phyloP scores from a whole-genome alignment of 345 rosid genomes.

The Ailanthus altissimus region DNA sequence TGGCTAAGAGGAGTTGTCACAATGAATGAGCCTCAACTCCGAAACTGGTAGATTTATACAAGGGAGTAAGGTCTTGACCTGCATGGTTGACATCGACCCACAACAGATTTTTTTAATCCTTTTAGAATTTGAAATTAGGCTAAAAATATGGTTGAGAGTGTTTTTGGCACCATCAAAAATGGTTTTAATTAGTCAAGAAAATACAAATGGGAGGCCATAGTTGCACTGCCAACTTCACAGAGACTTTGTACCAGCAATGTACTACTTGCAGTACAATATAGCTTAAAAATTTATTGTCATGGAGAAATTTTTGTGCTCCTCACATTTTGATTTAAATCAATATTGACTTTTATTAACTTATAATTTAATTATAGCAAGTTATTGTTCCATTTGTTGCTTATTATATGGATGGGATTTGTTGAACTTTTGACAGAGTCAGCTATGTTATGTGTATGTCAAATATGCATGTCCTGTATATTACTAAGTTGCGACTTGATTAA shows the following conservation, averaged over 20 bases:
- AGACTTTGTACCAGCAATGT: neutral
- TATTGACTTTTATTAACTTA: neutral
- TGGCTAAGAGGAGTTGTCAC: neutral
- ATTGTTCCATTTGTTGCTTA: no score
- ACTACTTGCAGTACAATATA: slow-evolving; percentile 6
- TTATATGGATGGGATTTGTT: neutral
- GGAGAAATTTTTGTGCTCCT: neutral
- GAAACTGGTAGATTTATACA: neutral
- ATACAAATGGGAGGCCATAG: neutral
- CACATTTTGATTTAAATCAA: slow-evolving; percentile 7
- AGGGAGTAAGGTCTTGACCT: neutral
- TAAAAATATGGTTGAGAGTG: neutral
- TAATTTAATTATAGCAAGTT: neutral
- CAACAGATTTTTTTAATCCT: neutral
- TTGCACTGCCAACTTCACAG: neutral
- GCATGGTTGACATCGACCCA: neutral
- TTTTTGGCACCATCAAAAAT: neutral
- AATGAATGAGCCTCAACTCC: neutral
- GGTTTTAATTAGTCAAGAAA: neutral
- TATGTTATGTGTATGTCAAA: no score
- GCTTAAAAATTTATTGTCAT: neutral
- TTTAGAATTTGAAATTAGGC: neutral
- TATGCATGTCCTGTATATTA: no score
- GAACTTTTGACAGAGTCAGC: neutral
- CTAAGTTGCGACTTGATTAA: neutral